These are phyloP conservation scores for Adansonia gregorii DNA, from an alignment of 441 rosid genomes.

Conservation along the genomic window DNA sequence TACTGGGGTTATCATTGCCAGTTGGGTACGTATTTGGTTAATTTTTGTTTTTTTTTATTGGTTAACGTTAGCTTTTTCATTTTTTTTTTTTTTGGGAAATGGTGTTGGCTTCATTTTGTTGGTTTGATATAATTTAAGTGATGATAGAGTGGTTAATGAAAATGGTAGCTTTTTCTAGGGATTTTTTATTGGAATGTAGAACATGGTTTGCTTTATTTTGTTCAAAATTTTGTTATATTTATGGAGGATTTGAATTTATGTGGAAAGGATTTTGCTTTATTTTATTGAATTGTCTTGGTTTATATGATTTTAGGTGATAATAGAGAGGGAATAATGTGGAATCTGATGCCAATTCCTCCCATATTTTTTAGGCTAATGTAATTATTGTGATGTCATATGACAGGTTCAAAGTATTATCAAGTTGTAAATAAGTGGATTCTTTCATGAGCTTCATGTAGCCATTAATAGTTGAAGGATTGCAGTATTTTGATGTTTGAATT, in stretches of 20 bases:
- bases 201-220: background rate
- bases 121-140: background rate
- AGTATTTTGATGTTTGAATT: background rate
- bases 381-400: background rate
- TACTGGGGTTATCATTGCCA: slow-evolving; percentile 86
- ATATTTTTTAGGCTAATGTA: background rate
- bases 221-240: background rate
- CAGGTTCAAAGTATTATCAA: background rate
- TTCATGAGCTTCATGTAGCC: background rate
- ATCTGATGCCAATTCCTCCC: background rate
- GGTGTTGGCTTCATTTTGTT: background rate
- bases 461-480: background rate
- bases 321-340: background rate
- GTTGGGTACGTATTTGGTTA: slow-evolving; percentile 59
- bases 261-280: background rate
- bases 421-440: background rate
- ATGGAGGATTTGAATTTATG: background rate
- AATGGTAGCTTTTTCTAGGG: background rate
- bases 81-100: background rate
- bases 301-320: background rate
- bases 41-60: background rate
- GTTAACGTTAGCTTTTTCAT: background rate
- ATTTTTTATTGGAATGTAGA: background rate
- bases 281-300: background rate
- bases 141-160: background rate